Evolutionary conservation across 768 basidiomycete genomes (phyloP), one percentile per base, ranked within the genome.

Genomic region (Coprinopsis strossmayeri): DNA sequence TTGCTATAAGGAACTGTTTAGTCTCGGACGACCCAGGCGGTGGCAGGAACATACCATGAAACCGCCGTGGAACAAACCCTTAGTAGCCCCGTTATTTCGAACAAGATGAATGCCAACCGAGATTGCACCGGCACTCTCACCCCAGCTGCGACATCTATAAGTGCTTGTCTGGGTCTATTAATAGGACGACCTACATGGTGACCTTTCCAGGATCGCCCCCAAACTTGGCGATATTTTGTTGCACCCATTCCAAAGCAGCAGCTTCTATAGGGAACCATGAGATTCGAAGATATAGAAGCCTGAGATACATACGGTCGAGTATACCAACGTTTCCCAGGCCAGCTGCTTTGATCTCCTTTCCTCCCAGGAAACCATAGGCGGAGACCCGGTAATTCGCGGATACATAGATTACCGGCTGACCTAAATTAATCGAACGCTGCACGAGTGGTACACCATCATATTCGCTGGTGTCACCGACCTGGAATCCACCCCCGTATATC

Each of bases 161-260:
- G 17, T 7, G 37, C 62, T 47, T n/a, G n/a, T n/a, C n/a, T n/a
- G n/a, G n/a, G n/a, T n/a, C n/a, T n/a, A n/a, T n/a, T n/a, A n/a
- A n/a, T n/a, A n/a, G 17, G 13, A 2, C 32, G n/a, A 48, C 67
- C 20, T 46, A 72, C 69, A 73, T 64, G 3, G 68, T 71, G 3
- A 76, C 75, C 47, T 67, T 73, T 0, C 43, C 35, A 1, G 71
- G 67, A 54, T 82, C 75, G 9, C 81, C 80, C 2, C 79, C 79
- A 46, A 81, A 82, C 0, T 66, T 57, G 30, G 55, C 53, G 48
- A 81, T 77, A 56, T 81, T 64, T 43, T 73, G 62, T 47, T 79
- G 73, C 1, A 81, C 69, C 80, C 79, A 82, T 50, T 69, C 57
- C 11, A 82, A 55, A 2, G 74, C 78, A 63, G 21, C 69, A 63